A percentile compares a stretch with the other conserved stretches of the same genome.
phyloP scores from a whole-genome alignment of 2,329 filamentous ascomycete genomes.

The Sodiomyces alkalinus region DNA sequence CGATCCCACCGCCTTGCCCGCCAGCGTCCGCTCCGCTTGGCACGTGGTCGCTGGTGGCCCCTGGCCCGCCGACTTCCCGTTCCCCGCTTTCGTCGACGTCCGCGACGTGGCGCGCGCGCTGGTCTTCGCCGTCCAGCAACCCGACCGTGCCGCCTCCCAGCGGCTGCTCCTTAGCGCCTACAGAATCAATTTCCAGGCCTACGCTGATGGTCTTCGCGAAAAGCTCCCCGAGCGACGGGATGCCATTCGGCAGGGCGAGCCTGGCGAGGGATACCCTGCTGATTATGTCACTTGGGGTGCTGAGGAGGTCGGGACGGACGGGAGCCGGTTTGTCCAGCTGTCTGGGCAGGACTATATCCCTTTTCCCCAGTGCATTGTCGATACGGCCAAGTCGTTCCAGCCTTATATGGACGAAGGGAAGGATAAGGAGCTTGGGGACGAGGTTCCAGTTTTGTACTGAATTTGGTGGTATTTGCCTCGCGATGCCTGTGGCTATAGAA shows the following conservation, averaged over 20 bases:
- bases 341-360: neutral
- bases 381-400: neutral
- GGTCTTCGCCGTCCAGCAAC: constrained; percentile 3
- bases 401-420: constrained; percentile 1
- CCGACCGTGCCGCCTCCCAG: neutral
- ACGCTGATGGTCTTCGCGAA: constrained; percentile 3
- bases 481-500: too few species aligned
- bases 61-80: constrained; percentile 1
- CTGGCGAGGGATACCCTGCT: constrained; percentile 3
- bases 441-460: constrained; percentile 1
- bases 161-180: constrained; percentile 3
- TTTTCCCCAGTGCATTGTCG: neutral
- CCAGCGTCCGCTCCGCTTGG: constrained; percentile 2
- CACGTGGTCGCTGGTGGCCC: constrained; percentile 1
- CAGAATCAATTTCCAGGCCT: constrained; percentile 1
- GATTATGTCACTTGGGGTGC: constrained; percentile 3
- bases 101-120: constrained; percentile 5
- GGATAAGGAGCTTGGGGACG: constrained; percentile 1
- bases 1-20: constrained; percentile 4
- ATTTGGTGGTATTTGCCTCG: too few species aligned
- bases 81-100: constrained; percentile 5
- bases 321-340: neutral
- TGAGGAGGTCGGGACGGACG: constrained; percentile 2
- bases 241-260: constrained; percentile 4
- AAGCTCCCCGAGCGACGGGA: constrained; percentile 2